Evolutionary conservation across 2,329 filamentous ascomycete genomes (phyloP), one percentile per base, ranked within the genome.

Genomic region (Setomelanomma holmii): DNA sequence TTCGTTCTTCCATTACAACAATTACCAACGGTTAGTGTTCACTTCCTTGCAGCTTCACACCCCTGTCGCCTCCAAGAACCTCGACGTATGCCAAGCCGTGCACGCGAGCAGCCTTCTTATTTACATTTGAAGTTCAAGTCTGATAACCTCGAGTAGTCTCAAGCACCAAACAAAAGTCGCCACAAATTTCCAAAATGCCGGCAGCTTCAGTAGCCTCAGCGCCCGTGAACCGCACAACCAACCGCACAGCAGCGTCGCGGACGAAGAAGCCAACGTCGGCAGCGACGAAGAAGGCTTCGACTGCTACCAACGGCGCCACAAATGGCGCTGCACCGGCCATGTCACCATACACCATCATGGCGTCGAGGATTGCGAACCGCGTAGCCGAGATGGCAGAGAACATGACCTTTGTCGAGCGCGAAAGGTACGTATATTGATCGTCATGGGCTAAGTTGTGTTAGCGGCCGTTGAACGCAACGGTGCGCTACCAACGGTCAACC

Each of bases 331-430:
- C 61, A 27, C 51, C 63, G 4, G 65, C 68, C 45, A 64, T 75
- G 34, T 80, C 78, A 27, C 77, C 79, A 30, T 81, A 81, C 68
- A 76, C 76, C 40, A 80, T 81, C 66, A 81, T 82, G 79, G 79
- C 78, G 7, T 75, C 73, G 39, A 62, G 79, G 36, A 80, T 82
- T 55, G 78, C 78, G 38, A 82, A 81, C 65, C 73, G 79, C 40
- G 78, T 82, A 11, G 79, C 78, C 5, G 79, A 82, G 60, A 80
- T 82, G 78, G 79, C 79, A 6, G 79, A 82, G 69, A 80, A 79
- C 68, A 79, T 80, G 59, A 81, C 79, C 14, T 80, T 82, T 55
- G 76, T 80, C 39, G 79, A 81, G 66, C 76, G 77, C 22, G 68
- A 74, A 45, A 67, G 61, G 72, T 75, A 67, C 45, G 69, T 59